Conservation (phyloP, 768 basidiomycete species). For the Phallus indusiatus region DNA sequence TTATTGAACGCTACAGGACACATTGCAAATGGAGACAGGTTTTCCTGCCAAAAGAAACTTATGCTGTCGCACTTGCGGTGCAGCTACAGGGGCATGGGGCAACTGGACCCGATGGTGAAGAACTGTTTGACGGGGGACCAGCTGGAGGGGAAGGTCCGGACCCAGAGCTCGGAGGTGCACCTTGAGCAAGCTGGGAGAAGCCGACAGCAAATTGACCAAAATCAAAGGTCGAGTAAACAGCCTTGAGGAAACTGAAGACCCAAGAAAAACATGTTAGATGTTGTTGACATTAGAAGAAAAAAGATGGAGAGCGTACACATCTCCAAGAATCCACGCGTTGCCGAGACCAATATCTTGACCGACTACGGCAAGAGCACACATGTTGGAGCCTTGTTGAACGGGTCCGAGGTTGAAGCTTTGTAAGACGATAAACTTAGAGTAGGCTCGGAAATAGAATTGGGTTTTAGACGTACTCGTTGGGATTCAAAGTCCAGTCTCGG, state of each 20-base stretch:
- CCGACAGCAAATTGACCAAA: slow-evolving; percentile 18
- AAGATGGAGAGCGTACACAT: slow-evolving; percentile 4
- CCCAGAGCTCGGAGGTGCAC: not conserved
- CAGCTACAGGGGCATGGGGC: not conserved
- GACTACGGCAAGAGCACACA: slow-evolving; percentile 22
- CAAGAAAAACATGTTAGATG: not conserved
- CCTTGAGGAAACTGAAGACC: slow-evolving; percentile 22
- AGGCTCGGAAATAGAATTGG: not conserved
- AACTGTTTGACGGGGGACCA: not conserved
- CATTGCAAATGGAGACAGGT: too few relatives aligned
- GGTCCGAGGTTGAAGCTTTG: slow-evolving; percentile 2
- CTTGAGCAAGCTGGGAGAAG: slow-evolving; percentile 12
- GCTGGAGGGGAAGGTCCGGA: not conserved
- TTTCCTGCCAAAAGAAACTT: not conserved
- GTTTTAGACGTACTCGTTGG: not conserved
- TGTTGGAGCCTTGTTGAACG: not conserved
- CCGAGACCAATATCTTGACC: slow-evolving; percentile 23
- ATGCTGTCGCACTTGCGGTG: not conserved
- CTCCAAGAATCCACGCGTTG: slow-evolving; percentile 23
- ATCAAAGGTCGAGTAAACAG: slow-evolving; percentile 24
- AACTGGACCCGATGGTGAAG: not conserved
- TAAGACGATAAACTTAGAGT: not conserved
- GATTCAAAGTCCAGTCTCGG: not conserved
- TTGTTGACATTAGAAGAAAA: not conserved
- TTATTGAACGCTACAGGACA: too few relatives aligned